phyloP scores from a whole-genome alignment of 2,329 filamentous ascomycete genomes.

The Pseudophaeomoniella oleicola region DNA sequence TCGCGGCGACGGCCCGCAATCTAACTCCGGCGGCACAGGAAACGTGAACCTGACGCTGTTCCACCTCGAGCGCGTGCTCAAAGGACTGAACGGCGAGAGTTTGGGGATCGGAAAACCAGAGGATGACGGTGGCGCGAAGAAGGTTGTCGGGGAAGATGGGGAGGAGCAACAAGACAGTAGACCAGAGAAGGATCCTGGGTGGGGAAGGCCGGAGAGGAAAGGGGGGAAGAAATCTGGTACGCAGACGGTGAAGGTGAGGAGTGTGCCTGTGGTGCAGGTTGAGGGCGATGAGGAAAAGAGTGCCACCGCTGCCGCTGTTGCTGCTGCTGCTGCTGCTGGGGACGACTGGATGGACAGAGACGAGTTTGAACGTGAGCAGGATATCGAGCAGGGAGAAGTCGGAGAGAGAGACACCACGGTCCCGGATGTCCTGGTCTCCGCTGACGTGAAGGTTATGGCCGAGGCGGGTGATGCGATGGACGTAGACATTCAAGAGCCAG shows the following conservation, averaged over 20 bases:
- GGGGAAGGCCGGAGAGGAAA: conserved; percentile 2
- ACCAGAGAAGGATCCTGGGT: conserved; percentile 2
- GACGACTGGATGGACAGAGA: conserved; percentile 11
- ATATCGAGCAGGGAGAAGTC: conserved; percentile 2
- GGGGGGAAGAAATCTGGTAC: conserved; percentile 1
- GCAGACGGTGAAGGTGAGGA: background rate
- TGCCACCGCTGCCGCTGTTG: background rate
- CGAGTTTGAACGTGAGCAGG: conserved; percentile 8
- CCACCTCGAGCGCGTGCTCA: conserved; percentile 10
- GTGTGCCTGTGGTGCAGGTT: conserved; percentile 1
- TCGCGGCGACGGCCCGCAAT: conserved; percentile 7
- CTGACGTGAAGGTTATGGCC: conserved; percentile 27
- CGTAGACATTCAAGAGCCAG: no score
- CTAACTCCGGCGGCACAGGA: conserved; percentile 2
- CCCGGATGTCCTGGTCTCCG: conserved; percentile 9
- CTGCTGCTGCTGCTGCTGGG: background rate
- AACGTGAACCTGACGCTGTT: conserved; percentile 10
- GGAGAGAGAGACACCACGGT: conserved; percentile 15
- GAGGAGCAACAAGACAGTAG: conserved; percentile 2
- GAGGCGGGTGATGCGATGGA: conserved; percentile 24
- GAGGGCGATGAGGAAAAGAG: conserved; percentile 2
- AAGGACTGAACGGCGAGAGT: conserved; percentile 9
- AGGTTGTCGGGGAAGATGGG: conserved; percentile 4
- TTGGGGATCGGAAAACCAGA: conserved; percentile 3
- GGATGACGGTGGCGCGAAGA: conserved; percentile 2